Conservation (phyloP, 2,329 filamentous ascomycete species). For the Cordyceps cicadae region DNA sequence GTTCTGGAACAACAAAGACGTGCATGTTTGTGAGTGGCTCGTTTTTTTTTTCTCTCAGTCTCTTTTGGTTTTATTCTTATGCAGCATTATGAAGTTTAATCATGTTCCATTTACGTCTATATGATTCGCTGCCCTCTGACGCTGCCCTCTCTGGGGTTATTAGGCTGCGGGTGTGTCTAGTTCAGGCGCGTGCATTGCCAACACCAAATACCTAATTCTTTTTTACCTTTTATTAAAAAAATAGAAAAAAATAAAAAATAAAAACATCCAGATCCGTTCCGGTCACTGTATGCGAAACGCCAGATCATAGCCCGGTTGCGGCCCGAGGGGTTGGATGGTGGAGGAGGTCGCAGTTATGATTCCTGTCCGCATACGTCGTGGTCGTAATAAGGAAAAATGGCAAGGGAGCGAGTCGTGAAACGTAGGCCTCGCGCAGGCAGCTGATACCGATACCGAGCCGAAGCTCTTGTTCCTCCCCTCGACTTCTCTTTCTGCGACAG, state of each 20-base stretch:
- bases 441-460: not conserved
- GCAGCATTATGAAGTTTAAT: not conserved
- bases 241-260: too few species aligned
- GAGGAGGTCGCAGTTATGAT: not conserved
- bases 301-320: not conserved
- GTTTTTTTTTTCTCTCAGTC: not conserved
- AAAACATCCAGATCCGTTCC: not conserved
- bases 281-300: not conserved
- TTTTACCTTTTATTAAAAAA: too few species aligned
- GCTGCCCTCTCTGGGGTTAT: too few species aligned
- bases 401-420: not conserved
- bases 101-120: not conserved
- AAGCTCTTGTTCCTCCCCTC: not conserved
- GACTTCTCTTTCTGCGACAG: not conserved
- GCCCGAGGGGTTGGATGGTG: not conserved
- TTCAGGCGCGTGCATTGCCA: not conserved
- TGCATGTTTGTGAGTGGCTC: constrained; percentile 5
- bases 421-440: not conserved
- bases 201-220: too few species aligned
- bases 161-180: not conserved
- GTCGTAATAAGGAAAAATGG: not conserved
- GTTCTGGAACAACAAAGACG: constrained; percentile 7
- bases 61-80: not conserved
- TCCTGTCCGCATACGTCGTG: not conserved
- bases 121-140: too few species aligned